Base-by-base conservation (phyloP, 371 early-diverging fungal species). In the Coemansia sp. region DNA sequence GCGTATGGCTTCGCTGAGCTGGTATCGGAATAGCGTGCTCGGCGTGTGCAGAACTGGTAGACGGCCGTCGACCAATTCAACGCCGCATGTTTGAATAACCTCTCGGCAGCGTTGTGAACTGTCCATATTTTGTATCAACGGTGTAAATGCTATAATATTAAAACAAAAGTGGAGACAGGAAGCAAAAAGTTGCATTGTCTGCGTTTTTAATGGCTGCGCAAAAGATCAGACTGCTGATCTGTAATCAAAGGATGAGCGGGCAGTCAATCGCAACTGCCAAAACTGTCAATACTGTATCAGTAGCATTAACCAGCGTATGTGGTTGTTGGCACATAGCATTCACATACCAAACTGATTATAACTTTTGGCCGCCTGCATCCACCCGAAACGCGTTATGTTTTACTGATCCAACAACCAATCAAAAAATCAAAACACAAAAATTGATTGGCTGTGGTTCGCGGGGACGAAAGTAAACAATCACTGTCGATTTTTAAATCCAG, bases 21-120 rank as follows among this genome's bases (percentile, higher is more conserved):
- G 64, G 64, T 59, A 64, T 21, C 67, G 59, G 56, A 70, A 70
- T 18, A 75, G 57, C 39, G 71, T 61, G 0, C 71, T 39, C 5
- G 75, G 58, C n/a, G 67, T 71, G 52, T 71, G 71, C 44, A 71
- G 58, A 1, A 42, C 47, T 1, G 75, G 71, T 7, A 40, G 28
- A 0, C 18, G 6, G 42, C 33, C 62, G 2, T 52, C 53, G 5
- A 9, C 8, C 20, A 70, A 54, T 39, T 62, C 65, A 4, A 75
- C 37, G 4, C 75, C 75, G 47, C 75, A 75, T 26, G 57, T 11
- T 20, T 21, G 50, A 6, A 75, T 44, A 1, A 57, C 33, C 8
- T 64, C 67, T n/a, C 26, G 18, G n/a, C 70, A 61, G 33, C 48
- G 33, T 40, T 47, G 58, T 14, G 6, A 40, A 16, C 9, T 20